phyloP scores from a whole-genome alignment of 23 red algal species.

The Gracilariopsis chorda region DNA sequence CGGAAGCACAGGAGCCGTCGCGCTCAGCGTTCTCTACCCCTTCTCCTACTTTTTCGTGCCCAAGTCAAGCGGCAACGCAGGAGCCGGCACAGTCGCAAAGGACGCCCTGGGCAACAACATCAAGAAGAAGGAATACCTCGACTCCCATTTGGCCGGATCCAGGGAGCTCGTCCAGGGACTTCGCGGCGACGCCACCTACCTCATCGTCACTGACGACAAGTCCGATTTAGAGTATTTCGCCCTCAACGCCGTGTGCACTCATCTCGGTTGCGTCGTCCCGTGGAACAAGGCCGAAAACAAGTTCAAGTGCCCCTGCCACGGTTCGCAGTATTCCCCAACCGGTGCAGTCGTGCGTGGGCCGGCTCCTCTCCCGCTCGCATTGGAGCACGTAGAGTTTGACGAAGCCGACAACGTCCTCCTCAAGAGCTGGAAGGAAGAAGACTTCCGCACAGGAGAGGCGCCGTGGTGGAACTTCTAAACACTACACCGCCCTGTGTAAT shows the following conservation, averaged over 20 bases:
- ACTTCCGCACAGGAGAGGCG: constrained; percentile 86
- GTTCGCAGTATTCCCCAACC: constrained; percentile 90
- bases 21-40: constrained; percentile 62
- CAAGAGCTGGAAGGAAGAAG: constrained; percentile 95
- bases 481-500: no score
- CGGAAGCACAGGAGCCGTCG: constrained; percentile 67
- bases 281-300: constrained; percentile 97
- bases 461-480: constrained; percentile 99
- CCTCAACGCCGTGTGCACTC: constrained; percentile 96
- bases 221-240: constrained; percentile 77
- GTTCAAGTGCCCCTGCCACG: constrained; percentile 98
- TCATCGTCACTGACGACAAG: constrained; percentile 85
- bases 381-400: constrained; percentile 78
- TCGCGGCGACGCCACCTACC: constrained; percentile 85
- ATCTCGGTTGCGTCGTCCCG: constrained; percentile 97
- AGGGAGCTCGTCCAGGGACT: constrained; percentile 95
- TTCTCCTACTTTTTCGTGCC: constrained; percentile 91
- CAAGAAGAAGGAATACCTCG: constrained; percentile 70
- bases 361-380: constrained; percentile 93
- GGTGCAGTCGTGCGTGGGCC: constrained; percentile 96
- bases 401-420: constrained; percentile 75
- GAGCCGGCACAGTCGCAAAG: constrained; percentile 68
- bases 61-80: constrained; percentile 35
- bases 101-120: constrained; percentile 86
- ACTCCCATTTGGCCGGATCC: constrained; percentile 62